Percentiles rank a stretch among this genome's conserved stretches.
These are phyloP conservation scores for Talaromyces proteolyticus DNA, from an alignment of 495 filamentous ascomycete genomes.

Conservation along the genomic window DNA sequence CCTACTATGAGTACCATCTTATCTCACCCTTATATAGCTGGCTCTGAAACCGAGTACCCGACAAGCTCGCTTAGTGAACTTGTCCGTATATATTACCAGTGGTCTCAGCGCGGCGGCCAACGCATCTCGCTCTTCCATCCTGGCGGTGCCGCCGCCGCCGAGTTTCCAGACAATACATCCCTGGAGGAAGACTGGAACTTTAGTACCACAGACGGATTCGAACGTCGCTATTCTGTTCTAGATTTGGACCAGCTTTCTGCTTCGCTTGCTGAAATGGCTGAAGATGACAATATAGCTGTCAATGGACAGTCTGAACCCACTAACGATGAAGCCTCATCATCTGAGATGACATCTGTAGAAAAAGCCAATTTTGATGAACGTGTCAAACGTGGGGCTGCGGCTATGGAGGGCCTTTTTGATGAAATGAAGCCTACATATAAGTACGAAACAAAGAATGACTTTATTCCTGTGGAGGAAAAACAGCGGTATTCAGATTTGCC, in stretches of 20 bases:
- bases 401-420: conserved; percentile 43
- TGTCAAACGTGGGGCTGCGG: conserved; percentile 40
- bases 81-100: conserved; percentile 74
- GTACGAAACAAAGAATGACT: conserved; percentile 43
- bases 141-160: conserved; percentile 64
- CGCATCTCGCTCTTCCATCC: conserved; percentile 76
- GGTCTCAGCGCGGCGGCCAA: conserved; percentile 80
- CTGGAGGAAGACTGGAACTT: conserved; percentile 82
- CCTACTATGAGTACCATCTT: conserved; percentile 55
- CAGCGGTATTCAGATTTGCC: conserved; percentile 38
- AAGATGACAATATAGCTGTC: conserved; percentile 22
- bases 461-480: conserved; percentile 31
- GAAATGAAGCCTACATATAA: conserved; percentile 39
- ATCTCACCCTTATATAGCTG: conserved; percentile 38
- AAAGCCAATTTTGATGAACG: conserved; percentile 42
- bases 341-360: conserved; percentile 29
- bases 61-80: conserved; percentile 63
- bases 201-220: conserved; percentile 79
- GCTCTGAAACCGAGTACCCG: conserved; percentile 64
- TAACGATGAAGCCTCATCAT: conserved; percentile 17
- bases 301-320: conserved; percentile 14
- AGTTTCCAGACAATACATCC: conserved; percentile 27
- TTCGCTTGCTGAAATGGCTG: conserved; percentile 32
- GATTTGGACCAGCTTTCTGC: conserved; percentile 40
- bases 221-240: conserved; percentile 49